Base-by-base conservation (phyloP, 2,329 filamentous ascomycete genomes). In the Orbilia quercus region DNA sequence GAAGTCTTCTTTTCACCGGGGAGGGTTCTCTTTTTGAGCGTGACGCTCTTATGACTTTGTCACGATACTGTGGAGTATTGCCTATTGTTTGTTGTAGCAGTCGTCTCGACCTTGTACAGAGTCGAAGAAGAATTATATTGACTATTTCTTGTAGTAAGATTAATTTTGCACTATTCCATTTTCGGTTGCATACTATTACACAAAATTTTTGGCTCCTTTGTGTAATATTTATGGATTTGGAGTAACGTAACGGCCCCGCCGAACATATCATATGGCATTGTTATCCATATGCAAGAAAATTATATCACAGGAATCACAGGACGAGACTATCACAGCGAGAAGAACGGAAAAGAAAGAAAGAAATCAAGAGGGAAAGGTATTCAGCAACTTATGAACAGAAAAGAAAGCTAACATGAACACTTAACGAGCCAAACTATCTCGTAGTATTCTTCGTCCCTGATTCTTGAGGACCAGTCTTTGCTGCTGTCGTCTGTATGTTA, bases 401-500 rank as follows among this genome's bases (percentile, higher is more conserved):
- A 16, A n/a, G n/a, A n/a, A n/a, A n/a, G n/a, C n/a, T n/a, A n/a
- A n/a, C n/a, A n/a, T n/a, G n/a, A n/a, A n/a, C n/a, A n/a, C n/a
- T n/a, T n/a, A 57, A 48, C 28, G 20, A 40, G 14, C 11, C 23
- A 25, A 18, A 36, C 31, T 57, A 64, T 60, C 69, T 65, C 42
- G 57, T 40, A 11, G 48, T 54, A 38, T 25, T 47, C 20, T 62
- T 70, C 20, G 71, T 64, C 14, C 75, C 73, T 50, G 60, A 73
- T 55, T 77, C 76, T 47, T 76, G 76, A 6, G 67, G 47, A 20
- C 70, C 75, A 12, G 76, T 75, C 59, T 75, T 71, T 18, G 71
- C 82, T 18, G 82, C 79, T 79, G 81, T 82, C 2, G 82, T 82
- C 78, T 88, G 80, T 78, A 84, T 85, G 78, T 88, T 89, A 75